Conservation (phyloP, 331 rosid genomes). For the Quercus lobata region DNA sequence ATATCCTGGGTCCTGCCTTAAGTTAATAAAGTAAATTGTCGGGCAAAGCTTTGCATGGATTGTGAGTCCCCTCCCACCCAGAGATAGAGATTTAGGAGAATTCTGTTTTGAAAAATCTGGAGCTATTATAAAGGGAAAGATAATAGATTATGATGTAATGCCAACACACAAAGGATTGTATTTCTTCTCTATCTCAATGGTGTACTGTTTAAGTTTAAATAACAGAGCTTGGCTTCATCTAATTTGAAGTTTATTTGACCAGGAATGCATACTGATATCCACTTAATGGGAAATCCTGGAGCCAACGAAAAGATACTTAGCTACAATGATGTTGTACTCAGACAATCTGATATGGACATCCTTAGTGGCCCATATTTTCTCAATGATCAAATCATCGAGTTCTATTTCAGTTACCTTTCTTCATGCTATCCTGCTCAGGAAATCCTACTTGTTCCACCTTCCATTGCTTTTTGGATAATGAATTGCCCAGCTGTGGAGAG, state of each 20-base stretch:
- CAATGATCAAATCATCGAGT: constrained; percentile 80
- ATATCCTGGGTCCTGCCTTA: neutral
- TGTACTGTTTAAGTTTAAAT: too few relatives aligned
- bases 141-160: too few relatives aligned
- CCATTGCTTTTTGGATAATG: constrained; percentile 81
- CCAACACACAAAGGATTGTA: too few relatives aligned
- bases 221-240: neutral
- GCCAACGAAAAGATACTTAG: constrained; percentile 73
- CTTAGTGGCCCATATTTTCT: constrained; percentile 69
- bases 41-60: neutral
- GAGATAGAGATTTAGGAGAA: too few relatives aligned
- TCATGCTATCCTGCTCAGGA: constrained; percentile 44
- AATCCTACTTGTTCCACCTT: constrained; percentile 70
- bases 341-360: constrained; percentile 72
- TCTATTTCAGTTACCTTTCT: constrained; percentile 67
- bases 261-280: constrained; percentile 21
- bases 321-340: constrained; percentile 85
- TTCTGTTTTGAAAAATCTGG: too few relatives aligned
- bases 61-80: neutral
- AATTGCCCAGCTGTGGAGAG: constrained; percentile 47
- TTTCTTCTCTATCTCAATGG: too few relatives aligned
- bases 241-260: constrained; percentile 13
- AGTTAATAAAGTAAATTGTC: neutral
- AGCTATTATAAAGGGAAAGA: too few relatives aligned
- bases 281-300: constrained; percentile 39